Evolutionary conservation across 129 eudicot genomes (phyloP), one percentile per base, ranked within the genome.

Genomic region (Solidago caesia): DNA sequence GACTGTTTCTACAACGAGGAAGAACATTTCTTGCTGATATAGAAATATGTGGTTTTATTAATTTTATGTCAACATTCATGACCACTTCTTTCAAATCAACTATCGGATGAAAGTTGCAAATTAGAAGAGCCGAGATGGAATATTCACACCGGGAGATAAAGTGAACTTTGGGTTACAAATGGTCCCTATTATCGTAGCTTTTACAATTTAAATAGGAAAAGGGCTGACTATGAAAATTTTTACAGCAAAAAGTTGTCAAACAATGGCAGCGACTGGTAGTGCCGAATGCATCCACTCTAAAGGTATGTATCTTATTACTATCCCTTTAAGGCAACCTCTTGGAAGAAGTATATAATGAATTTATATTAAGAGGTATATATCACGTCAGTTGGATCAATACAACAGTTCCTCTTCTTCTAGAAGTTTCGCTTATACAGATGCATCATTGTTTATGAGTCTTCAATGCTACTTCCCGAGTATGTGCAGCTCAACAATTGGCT

Each of bases 171-270:
- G 57, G 57, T 11, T 13, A 51, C 9, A 4, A 0, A 4, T 55
- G 14, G 25, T 4, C 5, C 26, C 60, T 55, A 26, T 13, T 21
- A 55, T 55, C 9, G 26, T 7, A 55, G 25, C 26, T 55, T n/a
- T n/a, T n/a, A n/a, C n/a, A n/a, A n/a, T n/a, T n/a, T n/a, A n/a
- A n/a, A n/a, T n/a, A n/a, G 0, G 1, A 58, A 60, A 25, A 12
- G 53, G 25, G 8, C 67, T 72, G 45, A 13, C 45, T 29, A n/a
- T n/a, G n/a, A n/a, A n/a, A n/a, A n/a, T n/a, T n/a, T 81, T 59
- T 89, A 72, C 88, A 94, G 99, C 97, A 90, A 64, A 90, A 94
- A 12, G 88, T 91, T 87, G 94, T 94, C 68, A 94, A 94, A 79
- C 81, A 96, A 73, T 85, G 99, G 61, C 97, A 94, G 61, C 91